These are phyloP conservation scores for Saccharomycopsis hybrid DNA, from an alignment of 1,139 yeast species.

Conservation along the genomic window DNA sequence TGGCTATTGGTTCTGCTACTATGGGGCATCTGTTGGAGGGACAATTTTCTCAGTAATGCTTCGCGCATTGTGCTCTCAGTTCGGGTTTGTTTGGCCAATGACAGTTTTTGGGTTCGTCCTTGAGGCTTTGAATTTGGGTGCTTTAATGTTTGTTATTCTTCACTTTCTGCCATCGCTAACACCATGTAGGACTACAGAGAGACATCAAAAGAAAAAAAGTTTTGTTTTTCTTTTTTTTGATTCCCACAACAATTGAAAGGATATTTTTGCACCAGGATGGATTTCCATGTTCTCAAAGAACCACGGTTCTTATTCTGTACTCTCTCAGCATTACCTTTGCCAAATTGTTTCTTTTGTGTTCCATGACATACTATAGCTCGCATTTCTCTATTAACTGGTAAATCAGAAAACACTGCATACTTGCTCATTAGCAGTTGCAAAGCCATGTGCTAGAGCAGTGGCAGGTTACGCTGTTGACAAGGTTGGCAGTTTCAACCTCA, in stretches of 20 bases:
- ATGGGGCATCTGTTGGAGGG: conserved; percentile 67
- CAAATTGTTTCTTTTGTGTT: conserved; percentile 45
- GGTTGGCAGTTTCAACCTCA: conserved; percentile 47
- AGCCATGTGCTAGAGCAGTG: conserved; percentile 37
- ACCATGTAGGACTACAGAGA: background rate
- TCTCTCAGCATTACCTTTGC: conserved; percentile 38
- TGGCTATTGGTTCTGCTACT: conserved; percentile 49
- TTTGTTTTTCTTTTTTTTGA: background rate
- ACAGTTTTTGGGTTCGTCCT: conserved; percentile 49
- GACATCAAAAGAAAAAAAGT: background rate
- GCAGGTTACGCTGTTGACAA: conserved; percentile 45
- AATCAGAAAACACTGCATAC: conserved; percentile 37
- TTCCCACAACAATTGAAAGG: background rate
- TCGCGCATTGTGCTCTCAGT: conserved; percentile 36
- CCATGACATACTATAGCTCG: conserved; percentile 45
- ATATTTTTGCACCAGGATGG: conserved; percentile 8
- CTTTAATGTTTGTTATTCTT: conserved; percentile 35
- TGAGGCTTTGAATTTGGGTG: conserved; percentile 32
- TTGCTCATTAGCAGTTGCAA: conserved; percentile 39
- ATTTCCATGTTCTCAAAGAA: conserved; percentile 31
- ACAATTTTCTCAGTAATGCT: conserved; percentile 51
- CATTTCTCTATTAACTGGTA: conserved; percentile 41
- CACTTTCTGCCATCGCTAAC: background rate
- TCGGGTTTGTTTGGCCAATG: conserved; percentile 61
- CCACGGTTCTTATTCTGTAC: conserved; percentile 35